Percentiles rank a stretch among this genome's conserved stretches.
Conservation (phyloP, 371 early-diverging fungal genomes). For the Mucor ambiguus region DNA sequence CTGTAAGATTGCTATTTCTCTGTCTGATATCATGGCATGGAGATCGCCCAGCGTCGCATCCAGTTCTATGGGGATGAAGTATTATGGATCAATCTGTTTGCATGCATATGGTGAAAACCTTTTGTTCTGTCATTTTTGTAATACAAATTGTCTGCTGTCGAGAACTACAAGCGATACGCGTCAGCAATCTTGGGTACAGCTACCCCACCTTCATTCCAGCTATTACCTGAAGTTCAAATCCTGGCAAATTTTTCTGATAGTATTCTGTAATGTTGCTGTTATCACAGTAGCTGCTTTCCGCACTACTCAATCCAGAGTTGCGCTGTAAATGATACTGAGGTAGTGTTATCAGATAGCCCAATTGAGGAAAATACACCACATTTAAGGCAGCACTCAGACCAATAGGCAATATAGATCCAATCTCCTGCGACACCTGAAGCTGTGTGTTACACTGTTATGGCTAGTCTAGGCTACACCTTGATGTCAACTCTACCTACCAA, state of each 20-base stretch:
- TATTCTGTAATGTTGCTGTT: constrained; percentile 11
- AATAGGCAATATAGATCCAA: constrained; percentile 53
- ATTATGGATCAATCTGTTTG: background rate
- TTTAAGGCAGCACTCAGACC: constrained; percentile 56
- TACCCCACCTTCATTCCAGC: background rate
- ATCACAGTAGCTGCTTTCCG: background rate
- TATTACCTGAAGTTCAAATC: constrained; percentile 30
- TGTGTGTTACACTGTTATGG: constrained; percentile 15
- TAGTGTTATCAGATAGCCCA: constrained; percentile 76
- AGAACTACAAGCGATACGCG: constrained; percentile 51
- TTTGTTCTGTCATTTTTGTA: constrained; percentile 71
- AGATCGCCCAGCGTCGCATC: constrained; percentile 79
- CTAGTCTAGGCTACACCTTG: background rate
- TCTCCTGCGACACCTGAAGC: constrained; percentile 64
- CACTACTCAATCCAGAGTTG: constrained; percentile 41
- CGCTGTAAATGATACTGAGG: constrained; percentile 47
- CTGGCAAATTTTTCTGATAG: constrained; percentile 1
- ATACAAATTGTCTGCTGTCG: constrained; percentile 67
- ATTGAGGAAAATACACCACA: constrained; percentile 84
- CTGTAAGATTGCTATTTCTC: constrained; percentile 77
- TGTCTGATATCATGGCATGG: constrained; percentile 72
- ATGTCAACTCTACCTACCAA: constrained; percentile 32
- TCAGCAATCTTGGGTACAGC: background rate
- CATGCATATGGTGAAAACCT: constrained; percentile 38
- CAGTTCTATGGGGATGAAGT: constrained; percentile 43